Evolutionary conservation across 1,139 yeast species (phyloP).

Genomic region (Yamadazyma atlantica): DNA sequence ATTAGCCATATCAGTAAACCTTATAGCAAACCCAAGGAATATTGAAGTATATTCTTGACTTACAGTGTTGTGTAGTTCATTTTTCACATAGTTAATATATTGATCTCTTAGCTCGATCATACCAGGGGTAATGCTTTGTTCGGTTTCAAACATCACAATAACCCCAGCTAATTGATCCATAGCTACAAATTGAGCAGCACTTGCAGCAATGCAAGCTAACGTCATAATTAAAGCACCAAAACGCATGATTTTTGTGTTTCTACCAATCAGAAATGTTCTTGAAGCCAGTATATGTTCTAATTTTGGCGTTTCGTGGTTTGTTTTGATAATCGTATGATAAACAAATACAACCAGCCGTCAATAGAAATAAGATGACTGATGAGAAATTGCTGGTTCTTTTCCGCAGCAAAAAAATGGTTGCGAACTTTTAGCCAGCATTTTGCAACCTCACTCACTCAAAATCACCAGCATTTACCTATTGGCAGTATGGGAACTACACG

Average conservation of each 20-base stretch:
- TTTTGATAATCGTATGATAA: no score
- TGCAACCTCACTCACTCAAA: neutral
- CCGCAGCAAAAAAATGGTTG: constrained; percentile 1
- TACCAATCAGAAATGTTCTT: neutral
- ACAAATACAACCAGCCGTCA: neutral
- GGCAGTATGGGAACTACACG: neutral
- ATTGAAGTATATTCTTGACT: constrained; percentile 10
- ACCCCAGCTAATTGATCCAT: constrained; percentile 4
- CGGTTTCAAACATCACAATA: constrained; percentile 10
- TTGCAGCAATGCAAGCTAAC: neutral
- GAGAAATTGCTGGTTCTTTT: constrained; percentile 1
- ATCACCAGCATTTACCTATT: neutral
- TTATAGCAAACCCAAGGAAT: constrained; percentile 12
- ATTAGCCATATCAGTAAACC: constrained; percentile 8
- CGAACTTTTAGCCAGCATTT: constrained; percentile 3
- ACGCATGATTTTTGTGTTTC: neutral
- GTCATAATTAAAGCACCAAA: neutral
- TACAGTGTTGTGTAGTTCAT: constrained; percentile 8
- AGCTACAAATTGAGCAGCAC: neutral
- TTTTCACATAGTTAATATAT: constrained; percentile 8
- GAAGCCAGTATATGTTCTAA: no score
- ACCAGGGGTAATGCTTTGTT: constrained; percentile 4
- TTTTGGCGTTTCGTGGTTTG: neutral
- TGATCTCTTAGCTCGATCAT: constrained; percentile 7
- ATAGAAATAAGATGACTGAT: neutral